A percentile compares a stretch with the other conserved stretches of the same genome.
Conservation (phyloP, 148 eudicot genomes). For the Rheum nobile region DNA sequence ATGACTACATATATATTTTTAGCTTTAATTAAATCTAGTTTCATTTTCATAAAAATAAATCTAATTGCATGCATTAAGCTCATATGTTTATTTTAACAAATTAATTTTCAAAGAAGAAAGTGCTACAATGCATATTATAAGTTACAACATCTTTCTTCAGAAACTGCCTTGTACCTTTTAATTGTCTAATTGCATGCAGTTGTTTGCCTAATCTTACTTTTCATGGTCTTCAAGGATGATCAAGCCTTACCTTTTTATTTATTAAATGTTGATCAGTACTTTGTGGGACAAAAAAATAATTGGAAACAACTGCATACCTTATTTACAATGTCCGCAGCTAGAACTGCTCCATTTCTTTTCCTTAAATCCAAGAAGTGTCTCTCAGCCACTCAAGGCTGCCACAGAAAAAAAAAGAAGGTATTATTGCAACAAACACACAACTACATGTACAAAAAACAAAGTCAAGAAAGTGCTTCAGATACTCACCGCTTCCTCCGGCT, state of each 20-base stretch:
- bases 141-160: background rate
- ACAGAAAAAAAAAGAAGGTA: slow-evolving; percentile 7
- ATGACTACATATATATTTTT: background rate
- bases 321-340: slow-evolving; percentile 84
- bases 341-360: slow-evolving; percentile 85
- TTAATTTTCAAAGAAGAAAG: background rate
- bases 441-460: background rate
- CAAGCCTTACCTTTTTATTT: background rate
- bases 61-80: background rate
- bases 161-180: background rate
- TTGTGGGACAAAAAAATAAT: background rate
- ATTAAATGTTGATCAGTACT: background rate
- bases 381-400: slow-evolving; percentile 81
- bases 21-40: too few species aligned
- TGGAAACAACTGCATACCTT: slow-evolving; percentile 35
- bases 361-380: slow-evolving; percentile 81
- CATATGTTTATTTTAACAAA: background rate
- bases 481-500: slow-evolving; percentile 85
- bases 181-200: too few species aligned
- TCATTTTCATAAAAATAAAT: background rate
- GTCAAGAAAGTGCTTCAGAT: slow-evolving; percentile 1
- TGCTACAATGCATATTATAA: background rate
- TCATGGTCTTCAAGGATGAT: background rate
- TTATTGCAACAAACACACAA: background rate
- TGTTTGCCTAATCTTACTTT: background rate